phyloP scores from a whole-genome alignment of 352 stramenopile species.

The Thraustochytrium sp. region DNA sequence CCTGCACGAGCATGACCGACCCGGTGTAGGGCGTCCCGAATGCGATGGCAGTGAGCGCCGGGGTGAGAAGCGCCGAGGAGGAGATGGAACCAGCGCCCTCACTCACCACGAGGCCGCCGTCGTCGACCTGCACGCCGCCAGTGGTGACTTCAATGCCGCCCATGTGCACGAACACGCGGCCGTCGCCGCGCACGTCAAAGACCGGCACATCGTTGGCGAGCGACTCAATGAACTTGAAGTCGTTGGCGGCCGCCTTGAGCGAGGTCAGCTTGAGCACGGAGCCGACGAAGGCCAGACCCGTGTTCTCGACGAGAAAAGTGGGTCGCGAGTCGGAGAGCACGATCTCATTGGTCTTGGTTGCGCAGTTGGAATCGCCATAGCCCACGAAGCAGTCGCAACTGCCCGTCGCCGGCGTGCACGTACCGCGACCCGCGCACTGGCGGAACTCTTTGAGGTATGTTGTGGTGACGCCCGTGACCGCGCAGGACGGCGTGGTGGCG shows the following conservation, averaged over 20 bases:
- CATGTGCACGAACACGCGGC: conserved; percentile 55
- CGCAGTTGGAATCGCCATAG: conserved; percentile 66
- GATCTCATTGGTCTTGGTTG: conserved; percentile 62
- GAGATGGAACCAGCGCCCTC: conserved; percentile 50
- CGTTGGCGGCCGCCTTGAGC: conserved; percentile 55
- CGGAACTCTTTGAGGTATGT: conserved; percentile 65
- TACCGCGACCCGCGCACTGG: conserved; percentile 68
- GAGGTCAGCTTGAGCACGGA: conserved; percentile 63
- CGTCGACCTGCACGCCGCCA: conserved; percentile 55
- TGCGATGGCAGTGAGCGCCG: conserved; percentile 48
- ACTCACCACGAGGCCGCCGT: conserved; percentile 55
- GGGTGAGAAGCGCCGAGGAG: conserved; percentile 29
- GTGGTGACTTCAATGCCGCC: conserved; percentile 53
- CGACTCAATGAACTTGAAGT: conserved; percentile 63
- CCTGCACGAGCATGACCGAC: not conserved
- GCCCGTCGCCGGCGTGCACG: conserved; percentile 62
- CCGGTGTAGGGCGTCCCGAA: not conserved
- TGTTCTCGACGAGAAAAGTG: conserved; percentile 63
- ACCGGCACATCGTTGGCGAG: conserved; percentile 49
- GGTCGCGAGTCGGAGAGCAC: conserved; percentile 57
- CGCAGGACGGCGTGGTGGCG: conserved; percentile 58
- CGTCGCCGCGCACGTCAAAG: conserved; percentile 57
- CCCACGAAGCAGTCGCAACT: conserved; percentile 66
- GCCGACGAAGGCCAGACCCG: conserved; percentile 58
- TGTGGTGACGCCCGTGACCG: conserved; percentile 60